phyloP scores from a whole-genome alignment of 345 rosid species.

The Eucalyptus fibrosa region DNA sequence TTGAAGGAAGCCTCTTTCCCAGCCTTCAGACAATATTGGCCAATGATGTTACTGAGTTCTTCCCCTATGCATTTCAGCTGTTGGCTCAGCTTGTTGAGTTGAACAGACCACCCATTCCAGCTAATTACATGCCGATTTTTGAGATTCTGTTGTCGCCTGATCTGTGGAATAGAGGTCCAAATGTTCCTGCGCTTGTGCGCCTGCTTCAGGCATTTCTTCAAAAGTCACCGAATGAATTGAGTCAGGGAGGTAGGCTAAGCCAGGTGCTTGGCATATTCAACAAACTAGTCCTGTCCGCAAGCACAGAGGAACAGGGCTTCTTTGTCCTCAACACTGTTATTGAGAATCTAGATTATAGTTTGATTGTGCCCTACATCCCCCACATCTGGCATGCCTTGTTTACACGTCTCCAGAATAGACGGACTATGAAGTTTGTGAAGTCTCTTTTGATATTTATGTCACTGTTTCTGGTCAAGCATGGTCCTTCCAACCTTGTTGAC shows the following conservation, averaged over 20 bases:
- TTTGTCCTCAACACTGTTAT: conserved; percentile 83
- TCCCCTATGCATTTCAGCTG: conserved; percentile 97
- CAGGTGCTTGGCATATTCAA: conserved; percentile 88
- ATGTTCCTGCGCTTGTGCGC: conserved; percentile 98
- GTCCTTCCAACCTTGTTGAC: conserved; percentile 43
- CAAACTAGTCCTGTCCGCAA: conserved; percentile 54
- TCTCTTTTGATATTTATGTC: conserved; percentile 82
- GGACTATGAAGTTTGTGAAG: conserved; percentile 62
- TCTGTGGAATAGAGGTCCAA: conserved; percentile 77
- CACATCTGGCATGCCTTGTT: conserved; percentile 75
- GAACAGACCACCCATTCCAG: conserved; percentile 73
- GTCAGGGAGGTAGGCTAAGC: conserved; percentile 60
- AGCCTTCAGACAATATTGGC: conserved; percentile 67
- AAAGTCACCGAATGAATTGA: conserved; percentile 73
- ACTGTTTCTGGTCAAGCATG: conserved; percentile 87
- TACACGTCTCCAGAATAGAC: conserved; percentile 50
- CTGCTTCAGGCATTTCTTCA: conserved; percentile 96
- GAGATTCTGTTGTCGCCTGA: conserved; percentile 71
- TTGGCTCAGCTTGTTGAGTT: conserved; percentile 91
- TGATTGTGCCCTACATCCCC: conserved; percentile 40
- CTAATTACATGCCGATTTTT: conserved; percentile 80
- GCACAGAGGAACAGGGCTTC: conserved; percentile 93
- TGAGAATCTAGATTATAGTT: conserved; percentile 68
- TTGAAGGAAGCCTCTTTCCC: conserved; percentile 76
- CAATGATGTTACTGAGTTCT: conserved; percentile 81